These are phyloP conservation scores for Globisporangium alternatum DNA, from an alignment of 352 stramenopile species.

Conservation along the genomic window DNA sequence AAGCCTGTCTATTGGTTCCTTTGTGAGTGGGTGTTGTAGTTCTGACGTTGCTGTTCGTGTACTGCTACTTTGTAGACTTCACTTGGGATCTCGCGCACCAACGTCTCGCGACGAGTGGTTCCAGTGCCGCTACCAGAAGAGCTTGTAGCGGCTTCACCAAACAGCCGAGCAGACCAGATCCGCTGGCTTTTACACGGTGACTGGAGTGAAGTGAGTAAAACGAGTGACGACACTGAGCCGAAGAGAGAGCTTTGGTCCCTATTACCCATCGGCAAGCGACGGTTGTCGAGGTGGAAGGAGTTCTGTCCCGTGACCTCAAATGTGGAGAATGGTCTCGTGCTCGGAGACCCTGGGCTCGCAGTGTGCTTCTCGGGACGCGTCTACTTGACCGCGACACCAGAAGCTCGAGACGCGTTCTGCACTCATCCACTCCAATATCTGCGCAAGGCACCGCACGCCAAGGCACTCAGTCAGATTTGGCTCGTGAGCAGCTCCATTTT, in stretches of 20 bases:
- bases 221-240: not conserved
- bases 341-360: conserved; percentile 42
- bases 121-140: conserved; percentile 39
- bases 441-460: conserved; percentile 23
- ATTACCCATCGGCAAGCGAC: conserved; percentile 9
- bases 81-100: conserved; percentile 41
- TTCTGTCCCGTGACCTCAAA: conserved; percentile 59
- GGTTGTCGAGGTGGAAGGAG: conserved; percentile 54
- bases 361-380: conserved; percentile 41
- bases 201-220: conserved; percentile 32
- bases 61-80: conserved; percentile 30
- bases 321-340: conserved; percentile 18
- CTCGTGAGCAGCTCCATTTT: conserved; percentile 27
- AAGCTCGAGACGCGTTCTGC: conserved; percentile 36
- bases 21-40: too few relatives aligned
- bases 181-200: conserved; percentile 63
- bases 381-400: conserved; percentile 45
- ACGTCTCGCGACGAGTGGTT: conserved; percentile 30
- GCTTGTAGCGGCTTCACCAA: conserved; percentile 14
- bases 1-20: conserved; percentile 14
- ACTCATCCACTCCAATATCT: conserved; percentile 48
- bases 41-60: not conserved
- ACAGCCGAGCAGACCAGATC: conserved; percentile 43
- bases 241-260: conserved; percentile 6
- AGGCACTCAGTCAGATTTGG: conserved; percentile 34